Percentiles rank a stretch among this genome's conserved stretches.
Conservation (phyloP, 2,329 filamentous ascomycete genomes). For the Neonectria hederae region DNA sequence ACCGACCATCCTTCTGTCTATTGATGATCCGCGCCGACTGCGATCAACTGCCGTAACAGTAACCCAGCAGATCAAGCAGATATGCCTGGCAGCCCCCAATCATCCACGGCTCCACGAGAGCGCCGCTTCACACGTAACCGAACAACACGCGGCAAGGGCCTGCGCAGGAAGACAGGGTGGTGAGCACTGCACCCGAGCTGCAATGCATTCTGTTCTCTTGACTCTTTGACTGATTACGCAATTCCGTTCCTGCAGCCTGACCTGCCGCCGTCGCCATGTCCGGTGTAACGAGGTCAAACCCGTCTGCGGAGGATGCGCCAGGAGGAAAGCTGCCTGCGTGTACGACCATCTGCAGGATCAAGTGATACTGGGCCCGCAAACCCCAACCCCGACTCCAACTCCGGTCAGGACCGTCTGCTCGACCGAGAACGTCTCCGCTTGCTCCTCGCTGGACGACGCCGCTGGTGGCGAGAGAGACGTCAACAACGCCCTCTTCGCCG, state of each 20-base stretch:
- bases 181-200: too few relatives aligned
- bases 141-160: conserved; percentile 28
- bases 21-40: background rate
- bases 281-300: conserved; percentile 26
- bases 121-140: conserved; percentile 22
- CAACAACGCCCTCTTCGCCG: too few relatives aligned
- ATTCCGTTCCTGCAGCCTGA: conserved; percentile 2
- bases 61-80: background rate
- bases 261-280: conserved; percentile 26
- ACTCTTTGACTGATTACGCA: background rate
- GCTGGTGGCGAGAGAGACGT: too few relatives aligned
- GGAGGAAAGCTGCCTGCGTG: conserved; percentile 5
- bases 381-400: background rate
- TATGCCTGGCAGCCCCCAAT: background rate
- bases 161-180: conserved; percentile 27
- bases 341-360: background rate
- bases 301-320: conserved; percentile 24
- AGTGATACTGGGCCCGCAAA: background rate
- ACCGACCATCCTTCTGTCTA: background rate
- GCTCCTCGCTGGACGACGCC: background rate
- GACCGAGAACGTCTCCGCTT: too few relatives aligned
- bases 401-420: background rate
- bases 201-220: too few relatives aligned
- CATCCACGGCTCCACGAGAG: background rate
- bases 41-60: background rate